Percentiles rank a stretch among this genome's conserved stretches.
Conservation (phyloP, 768 basidiomycete species). For the Leccinum truebloodii region DNA sequence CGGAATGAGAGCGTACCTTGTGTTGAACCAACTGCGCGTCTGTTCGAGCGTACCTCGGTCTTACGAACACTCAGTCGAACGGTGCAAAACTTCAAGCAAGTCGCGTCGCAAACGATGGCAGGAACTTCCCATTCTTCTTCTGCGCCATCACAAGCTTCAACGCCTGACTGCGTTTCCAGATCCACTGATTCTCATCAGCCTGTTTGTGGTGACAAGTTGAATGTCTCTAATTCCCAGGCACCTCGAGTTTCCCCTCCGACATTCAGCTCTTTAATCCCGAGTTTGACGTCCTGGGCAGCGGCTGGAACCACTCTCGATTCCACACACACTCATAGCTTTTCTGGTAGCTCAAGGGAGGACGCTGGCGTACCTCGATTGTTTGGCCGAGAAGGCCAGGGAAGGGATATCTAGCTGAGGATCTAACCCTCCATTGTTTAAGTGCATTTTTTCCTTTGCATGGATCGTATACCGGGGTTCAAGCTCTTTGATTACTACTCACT, state of each 20-base stretch:
- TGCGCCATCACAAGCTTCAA: constrained; percentile 11
- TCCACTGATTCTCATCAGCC: constrained; percentile 4
- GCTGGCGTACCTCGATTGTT: constrained; percentile 25
- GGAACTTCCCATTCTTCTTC: constrained; percentile 16
- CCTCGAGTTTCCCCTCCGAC: constrained; percentile 25
- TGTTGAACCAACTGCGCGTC: constrained; percentile 21
- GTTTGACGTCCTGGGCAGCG: constrained; percentile 37
- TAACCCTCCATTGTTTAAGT: background rate
- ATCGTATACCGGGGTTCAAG: background rate
- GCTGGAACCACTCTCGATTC: constrained; percentile 26
- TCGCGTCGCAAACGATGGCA: constrained; percentile 32
- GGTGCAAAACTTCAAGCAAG: constrained; percentile 49
- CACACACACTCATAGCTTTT: constrained; percentile 11
- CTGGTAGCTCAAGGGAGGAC: constrained; percentile 19
- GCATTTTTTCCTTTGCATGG: background rate
- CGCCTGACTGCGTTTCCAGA: constrained; percentile 7
- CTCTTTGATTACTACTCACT: constrained; percentile 6
- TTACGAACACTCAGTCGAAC: constrained; percentile 55
- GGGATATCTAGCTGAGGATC: constrained; percentile 23
- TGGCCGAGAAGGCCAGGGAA: constrained; percentile 27
- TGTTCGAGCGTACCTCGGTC: constrained; percentile 49
- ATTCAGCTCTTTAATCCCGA: constrained; percentile 33
- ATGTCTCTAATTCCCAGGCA: constrained; percentile 20
- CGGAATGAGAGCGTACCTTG: background rate
- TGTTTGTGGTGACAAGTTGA: constrained; percentile 6